Percentiles rank a stretch among this genome's conserved stretches.
Evolutionary conservation across 805 yeast genomes (phyloP).

Genomic region (Sugiyamaella qingdaonensis): DNA sequence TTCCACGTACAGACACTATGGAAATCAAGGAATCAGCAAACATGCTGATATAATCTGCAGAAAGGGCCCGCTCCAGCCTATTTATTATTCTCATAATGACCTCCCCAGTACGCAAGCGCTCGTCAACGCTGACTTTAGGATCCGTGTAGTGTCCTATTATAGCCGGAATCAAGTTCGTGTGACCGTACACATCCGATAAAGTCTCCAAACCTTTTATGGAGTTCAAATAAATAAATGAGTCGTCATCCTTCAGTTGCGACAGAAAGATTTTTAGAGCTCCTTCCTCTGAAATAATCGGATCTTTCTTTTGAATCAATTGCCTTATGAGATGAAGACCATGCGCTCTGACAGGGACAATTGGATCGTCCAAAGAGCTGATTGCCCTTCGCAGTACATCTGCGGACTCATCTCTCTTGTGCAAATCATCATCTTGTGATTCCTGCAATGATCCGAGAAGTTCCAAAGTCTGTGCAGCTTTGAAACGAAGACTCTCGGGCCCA

Average conservation of each 20-base stretch:
- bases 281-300: constrained; percentile 46
- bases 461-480: constrained; percentile 22
- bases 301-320: constrained; percentile 46
- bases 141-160: constrained; percentile 36
- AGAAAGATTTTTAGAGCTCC: constrained; percentile 60
- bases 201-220: constrained; percentile 73
- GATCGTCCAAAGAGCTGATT: constrained; percentile 63
- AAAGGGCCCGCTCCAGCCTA: constrained; percentile 44
- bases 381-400: constrained; percentile 48
- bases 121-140: constrained; percentile 47
- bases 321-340: constrained; percentile 72
- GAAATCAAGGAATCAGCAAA: constrained; percentile 44
- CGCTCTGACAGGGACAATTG: constrained; percentile 78
- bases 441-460: constrained; percentile 12
- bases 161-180: constrained; percentile 35
- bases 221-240: constrained; percentile 83
- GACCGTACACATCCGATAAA: constrained; percentile 45
- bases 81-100: constrained; percentile 60
- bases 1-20: constrained; percentile 17
- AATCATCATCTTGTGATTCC: constrained; percentile 10
- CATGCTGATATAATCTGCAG: constrained; percentile 40
- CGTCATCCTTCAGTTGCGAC: constrained; percentile 65
- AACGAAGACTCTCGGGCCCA: constrained; percentile 15
- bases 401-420: constrained; percentile 3
- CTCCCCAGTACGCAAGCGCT: constrained; percentile 77